Percentiles rank a stretch among this genome's conserved stretches.
Conservation (phyloP, 768 basidiomycete species). For the Hypsizygus marmoreus region DNA sequence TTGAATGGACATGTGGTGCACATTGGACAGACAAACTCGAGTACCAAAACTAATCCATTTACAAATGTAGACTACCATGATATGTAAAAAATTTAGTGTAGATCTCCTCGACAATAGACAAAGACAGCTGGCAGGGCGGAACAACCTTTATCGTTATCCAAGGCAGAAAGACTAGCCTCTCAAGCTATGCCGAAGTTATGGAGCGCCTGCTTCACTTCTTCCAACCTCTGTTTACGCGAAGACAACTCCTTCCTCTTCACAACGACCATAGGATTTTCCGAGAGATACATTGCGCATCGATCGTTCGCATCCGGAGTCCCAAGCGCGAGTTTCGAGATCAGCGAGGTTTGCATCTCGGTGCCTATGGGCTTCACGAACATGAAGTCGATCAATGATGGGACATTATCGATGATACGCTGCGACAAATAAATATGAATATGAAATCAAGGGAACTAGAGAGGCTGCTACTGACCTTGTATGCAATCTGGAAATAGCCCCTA, state of each 20-base stretch:
- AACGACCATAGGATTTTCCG: constrained; percentile 45
- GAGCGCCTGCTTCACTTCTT: constrained; percentile 40
- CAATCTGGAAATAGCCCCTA: constrained; percentile 46
- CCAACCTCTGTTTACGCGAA: constrained; percentile 34
- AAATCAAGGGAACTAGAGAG: neutral
- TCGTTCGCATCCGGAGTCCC: constrained; percentile 34
- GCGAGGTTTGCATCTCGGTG: constrained; percentile 29
- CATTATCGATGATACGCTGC: constrained; percentile 48
- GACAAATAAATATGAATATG: neutral
- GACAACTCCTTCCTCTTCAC: constrained; percentile 35
- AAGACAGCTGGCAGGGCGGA: too few relatives aligned
- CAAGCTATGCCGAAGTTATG: constrained; percentile 22
- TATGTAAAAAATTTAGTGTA: too few relatives aligned
- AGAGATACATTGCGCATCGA: constrained; percentile 41
- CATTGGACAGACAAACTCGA: too few relatives aligned
- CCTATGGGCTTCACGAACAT: constrained; percentile 34
- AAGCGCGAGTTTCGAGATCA: constrained; percentile 37
- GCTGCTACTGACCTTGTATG: constrained; percentile 39
- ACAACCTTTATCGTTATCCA: too few relatives aligned
- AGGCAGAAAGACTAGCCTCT: too few relatives aligned
- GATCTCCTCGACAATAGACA: too few relatives aligned
- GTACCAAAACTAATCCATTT: too few relatives aligned
- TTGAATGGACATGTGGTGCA: too few relatives aligned
- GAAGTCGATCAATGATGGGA: constrained; percentile 36
- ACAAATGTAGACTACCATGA: too few relatives aligned